Evolutionary conservation across 169 alveolate species (phyloP).

Genomic region (Plasmodium sp.): DNA sequence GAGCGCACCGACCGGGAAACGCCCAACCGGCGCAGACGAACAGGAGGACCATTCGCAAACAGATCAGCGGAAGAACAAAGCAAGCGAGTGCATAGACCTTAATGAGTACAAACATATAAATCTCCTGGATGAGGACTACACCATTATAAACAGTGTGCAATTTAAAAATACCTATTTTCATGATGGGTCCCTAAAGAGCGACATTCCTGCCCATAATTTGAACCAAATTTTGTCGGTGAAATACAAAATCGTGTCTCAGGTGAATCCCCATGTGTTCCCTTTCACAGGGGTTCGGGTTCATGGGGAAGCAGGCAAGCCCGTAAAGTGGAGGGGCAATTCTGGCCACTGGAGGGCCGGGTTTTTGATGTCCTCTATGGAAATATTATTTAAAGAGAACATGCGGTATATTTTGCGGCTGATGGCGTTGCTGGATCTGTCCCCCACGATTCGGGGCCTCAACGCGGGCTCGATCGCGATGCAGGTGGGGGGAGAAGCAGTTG

Average conservation of each 20-base stretch:
- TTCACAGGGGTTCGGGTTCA: slow-evolving; percentile 79
- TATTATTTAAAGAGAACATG: slow-evolving; percentile 77
- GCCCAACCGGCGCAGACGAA: background rate
- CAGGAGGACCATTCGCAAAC: background rate
- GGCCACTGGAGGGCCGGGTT: slow-evolving; percentile 82
- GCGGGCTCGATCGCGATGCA: slow-evolving; percentile 81
- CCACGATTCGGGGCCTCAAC: slow-evolving; percentile 80
- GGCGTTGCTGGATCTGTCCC: slow-evolving; percentile 80
- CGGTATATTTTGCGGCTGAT: slow-evolving; percentile 76
- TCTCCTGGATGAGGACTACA: slow-evolving; percentile 54
- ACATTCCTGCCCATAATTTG: slow-evolving; percentile 74
- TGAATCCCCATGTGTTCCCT: slow-evolving; percentile 80
- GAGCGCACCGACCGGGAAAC: background rate
- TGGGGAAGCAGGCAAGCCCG: slow-evolving; percentile 83
- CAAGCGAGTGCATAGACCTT: slow-evolving; percentile 1
- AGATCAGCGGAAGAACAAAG: background rate
- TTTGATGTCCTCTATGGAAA: slow-evolving; percentile 77
- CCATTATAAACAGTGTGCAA: slow-evolving; percentile 66
- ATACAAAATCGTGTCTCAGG: slow-evolving; percentile 77
- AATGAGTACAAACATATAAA: slow-evolving; percentile 27
- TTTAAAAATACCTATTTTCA: slow-evolving; percentile 77
- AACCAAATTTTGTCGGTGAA: slow-evolving; percentile 74
- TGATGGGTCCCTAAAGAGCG: slow-evolving; percentile 81
- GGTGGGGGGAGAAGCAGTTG: slow-evolving; percentile 8
- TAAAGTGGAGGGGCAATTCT: slow-evolving; percentile 77